Base-by-base conservation (phyloP, 352 stramenopile genomes). In the Saprolegnia diclina region DNA sequence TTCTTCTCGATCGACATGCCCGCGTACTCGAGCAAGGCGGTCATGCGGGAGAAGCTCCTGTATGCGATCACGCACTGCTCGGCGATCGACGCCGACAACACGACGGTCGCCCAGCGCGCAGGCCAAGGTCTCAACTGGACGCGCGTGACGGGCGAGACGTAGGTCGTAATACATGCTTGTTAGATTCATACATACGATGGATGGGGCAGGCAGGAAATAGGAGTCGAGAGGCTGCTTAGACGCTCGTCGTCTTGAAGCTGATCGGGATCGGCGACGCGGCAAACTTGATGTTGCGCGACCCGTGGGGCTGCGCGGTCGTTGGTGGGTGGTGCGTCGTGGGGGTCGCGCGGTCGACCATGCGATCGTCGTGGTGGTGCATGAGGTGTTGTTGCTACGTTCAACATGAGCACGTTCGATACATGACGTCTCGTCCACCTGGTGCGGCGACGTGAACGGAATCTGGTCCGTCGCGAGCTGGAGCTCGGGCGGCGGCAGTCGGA, bases 1-100 rank as follows among this genome's bases (percentile, higher is more conserved):
- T 95, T 95, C 73, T 95, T 95, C 72, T 95, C 87, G 37, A 91
- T 95, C 63, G 87, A 95, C 64, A 57, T 95, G 29, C 86, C 87
- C 5, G 78, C 77, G 29, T 94, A 95, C 64, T 83, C 86, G 45
- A 80, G 73, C 9, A 82, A 75, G 37, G 78, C 92, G 5, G 83
- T 95, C 29, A 92, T 92, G 83, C 72, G 72, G 16, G 86, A 94
- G 57, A 91, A 92, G 64, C 73, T 95, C 10, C 72, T 95, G 69
- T 95, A 95, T 73, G 87, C 87, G 35, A 95, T 95, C 71, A 93
- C 85, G 11, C 81, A 95, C 66, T 95, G 87, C 70, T 84, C 91
- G 62, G 92, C 84, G 3, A 93, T 94, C 57, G 87, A 94, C 50
- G 87, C 87, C 0, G 87, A 95, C 74, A 94, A 94, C 71, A 95